Conservation (phyloP, 768 basidiomycete genomes). For the Macrolepiota fuliginosa region DNA sequence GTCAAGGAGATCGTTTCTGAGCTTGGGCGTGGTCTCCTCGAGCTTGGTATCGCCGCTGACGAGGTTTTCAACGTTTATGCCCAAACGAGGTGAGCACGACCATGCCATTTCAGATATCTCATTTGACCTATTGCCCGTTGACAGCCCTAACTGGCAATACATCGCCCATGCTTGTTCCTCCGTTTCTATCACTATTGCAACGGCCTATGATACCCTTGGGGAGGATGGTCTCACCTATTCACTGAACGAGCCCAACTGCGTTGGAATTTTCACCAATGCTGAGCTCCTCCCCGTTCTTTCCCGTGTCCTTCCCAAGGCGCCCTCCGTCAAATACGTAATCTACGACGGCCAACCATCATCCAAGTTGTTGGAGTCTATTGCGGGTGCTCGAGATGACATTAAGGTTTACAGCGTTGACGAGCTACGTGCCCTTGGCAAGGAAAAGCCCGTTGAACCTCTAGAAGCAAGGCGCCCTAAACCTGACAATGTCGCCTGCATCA, state of each 20-base stretch:
- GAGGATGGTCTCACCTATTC: constrained; percentile 87
- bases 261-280: constrained; percentile 88
- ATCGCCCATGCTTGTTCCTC: constrained; percentile 78
- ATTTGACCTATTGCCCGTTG: constrained; percentile 1
- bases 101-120: neutral
- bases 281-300: constrained; percentile 80
- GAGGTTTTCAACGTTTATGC: constrained; percentile 92
- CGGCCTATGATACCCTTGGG: constrained; percentile 96
- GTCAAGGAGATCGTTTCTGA: constrained; percentile 63
- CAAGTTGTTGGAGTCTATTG: constrained; percentile 57
- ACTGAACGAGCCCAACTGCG: constrained; percentile 77
- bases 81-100: constrained; percentile 62
- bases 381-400: constrained; percentile 52
- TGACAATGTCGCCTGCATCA: constrained; percentile 48
- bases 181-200: constrained; percentile 82
- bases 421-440: constrained; percentile 64
- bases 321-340: constrained; percentile 74
- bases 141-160: constrained; percentile 72
- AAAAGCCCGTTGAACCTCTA: constrained; percentile 48
- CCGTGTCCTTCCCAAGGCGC: constrained; percentile 69
- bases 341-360: constrained; percentile 74
- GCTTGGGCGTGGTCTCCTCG: constrained; percentile 68
- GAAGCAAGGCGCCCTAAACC: constrained; percentile 44
- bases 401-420: constrained; percentile 66
- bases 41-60: constrained; percentile 62